Evolutionary conservation across 2,329 filamentous ascomycete species (phyloP), one percentile per base, ranked within the genome.

Genomic region (Fusarium redolens): DNA sequence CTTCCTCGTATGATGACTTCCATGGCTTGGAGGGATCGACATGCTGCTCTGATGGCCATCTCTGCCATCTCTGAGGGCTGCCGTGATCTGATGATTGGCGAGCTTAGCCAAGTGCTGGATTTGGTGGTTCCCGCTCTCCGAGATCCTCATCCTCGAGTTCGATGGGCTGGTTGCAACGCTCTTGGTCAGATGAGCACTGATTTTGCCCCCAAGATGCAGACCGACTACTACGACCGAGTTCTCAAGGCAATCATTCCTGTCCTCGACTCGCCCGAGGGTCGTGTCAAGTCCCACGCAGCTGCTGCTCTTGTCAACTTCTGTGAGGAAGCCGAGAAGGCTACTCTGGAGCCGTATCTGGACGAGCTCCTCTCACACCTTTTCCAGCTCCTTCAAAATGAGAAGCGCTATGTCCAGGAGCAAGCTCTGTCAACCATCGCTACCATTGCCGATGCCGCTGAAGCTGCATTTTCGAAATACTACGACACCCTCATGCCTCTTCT

Each of bases 121-220:
- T 88, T 99, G 62, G 96, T 99, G n/a, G 91, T 98, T 55, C 96
- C 96, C 20, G 93, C 96, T 40, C 88, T 99, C 40, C 91, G 92
- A 77, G 96, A 99, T 79, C 89, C 93, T 43, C 96, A 99, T 80
- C 93, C 96, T 44, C 93, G 96, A 79, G 96, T 99, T 61, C 92
- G 96, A 78, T 99, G 97, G 92, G 96, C 96, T 58, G 96, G 95
- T 38, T 99, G 96, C 86, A 98, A 99, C 80, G 96, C 96, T 45
- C 89, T 99, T n/a, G 96, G 96, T 33, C 96, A 99, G 83, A 99
- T 99, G 96, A 98, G 96, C 85, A 99, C 96, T 37, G 96, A 99
- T 80, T 99, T 99, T 82, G 96, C 97, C 17, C 95, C 95, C 17
- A 97, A 93, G 15, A 98, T 99, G 96, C 96, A 99, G 83, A 93